Conservation (phyloP, 1,139 yeast species). For the Suhomyces atakaporum region DNA sequence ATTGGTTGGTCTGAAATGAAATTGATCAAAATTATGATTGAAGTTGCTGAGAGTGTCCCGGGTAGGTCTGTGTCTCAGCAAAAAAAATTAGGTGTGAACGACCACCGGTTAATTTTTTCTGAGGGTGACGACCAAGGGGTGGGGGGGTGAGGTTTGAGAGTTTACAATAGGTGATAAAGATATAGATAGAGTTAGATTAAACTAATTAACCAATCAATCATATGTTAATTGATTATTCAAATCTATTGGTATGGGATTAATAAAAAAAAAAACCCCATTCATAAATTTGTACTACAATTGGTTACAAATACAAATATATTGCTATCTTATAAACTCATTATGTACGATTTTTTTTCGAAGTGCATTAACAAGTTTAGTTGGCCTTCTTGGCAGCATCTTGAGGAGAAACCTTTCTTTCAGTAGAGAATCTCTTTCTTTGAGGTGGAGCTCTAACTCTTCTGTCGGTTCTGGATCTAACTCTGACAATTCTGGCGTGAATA, state of each 20-base stretch:
- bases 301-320: constrained; percentile 10
- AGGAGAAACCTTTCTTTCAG: constrained; percentile 95
- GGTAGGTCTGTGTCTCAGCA: constrained; percentile 9
- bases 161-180: too few relatives aligned
- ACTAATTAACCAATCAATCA: too few relatives aligned
- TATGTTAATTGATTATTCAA: too few relatives aligned
- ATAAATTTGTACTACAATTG: too few relatives aligned
- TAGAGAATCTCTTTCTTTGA: constrained; percentile 97
- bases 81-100: constrained; percentile 14
- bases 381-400: constrained; percentile 98
- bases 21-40: not conserved
- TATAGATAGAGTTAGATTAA: too few relatives aligned
- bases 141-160: too few relatives aligned
- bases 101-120: constrained; percentile 7
- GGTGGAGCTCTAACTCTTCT: constrained; percentile 99
- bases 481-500: constrained; percentile 99
- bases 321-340: constrained; percentile 9
- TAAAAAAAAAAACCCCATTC: too few relatives aligned
- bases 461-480: constrained; percentile 99
- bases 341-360: constrained; percentile 1
- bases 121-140: constrained; percentile 1
- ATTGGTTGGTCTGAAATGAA: not conserved
- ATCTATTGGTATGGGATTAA: too few relatives aligned
- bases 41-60: constrained; percentile 5
- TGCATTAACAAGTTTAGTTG: constrained; percentile 20